Percentiles rank a stretch among this genome's conserved stretches.
These are phyloP conservation scores for Cyclotella cryptica DNA, from an alignment of 108 stramenopile species.

Conservation along the genomic window DNA sequence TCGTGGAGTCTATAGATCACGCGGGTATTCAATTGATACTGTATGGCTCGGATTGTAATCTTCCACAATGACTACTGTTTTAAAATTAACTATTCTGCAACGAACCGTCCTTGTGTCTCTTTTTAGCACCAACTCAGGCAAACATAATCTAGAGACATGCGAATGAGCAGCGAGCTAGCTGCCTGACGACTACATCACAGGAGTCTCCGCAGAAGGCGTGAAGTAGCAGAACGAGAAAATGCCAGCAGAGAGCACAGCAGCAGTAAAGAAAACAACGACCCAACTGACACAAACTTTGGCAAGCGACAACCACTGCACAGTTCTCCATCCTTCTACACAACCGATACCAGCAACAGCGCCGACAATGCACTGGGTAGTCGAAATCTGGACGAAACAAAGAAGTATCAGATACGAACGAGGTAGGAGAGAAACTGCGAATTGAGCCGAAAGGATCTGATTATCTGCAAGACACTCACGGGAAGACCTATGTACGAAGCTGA, in stretches of 20 bases:
- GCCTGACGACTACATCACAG: too few relatives aligned
- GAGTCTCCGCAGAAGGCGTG: slow-evolving; percentile 8
- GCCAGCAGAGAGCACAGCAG: slow-evolving; percentile 44
- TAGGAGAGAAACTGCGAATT: not conserved
- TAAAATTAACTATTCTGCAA: too few relatives aligned
- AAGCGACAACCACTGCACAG: slow-evolving; percentile 49
- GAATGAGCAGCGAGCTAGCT: too few relatives aligned
- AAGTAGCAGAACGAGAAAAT: slow-evolving; percentile 27
- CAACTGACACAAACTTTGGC: slow-evolving; percentile 47
- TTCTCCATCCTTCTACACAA: slow-evolving; percentile 42
- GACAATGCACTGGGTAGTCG: slow-evolving; percentile 70
- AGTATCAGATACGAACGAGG: too few relatives aligned
- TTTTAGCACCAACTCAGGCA: too few relatives aligned
- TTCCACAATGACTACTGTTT: too few relatives aligned
- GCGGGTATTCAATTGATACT: slow-evolving; percentile 16
- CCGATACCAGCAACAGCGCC: slow-evolving; percentile 65
- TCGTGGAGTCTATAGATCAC: slow-evolving; percentile 27
- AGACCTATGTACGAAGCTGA: slow-evolving; percentile 62
- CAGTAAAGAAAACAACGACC: slow-evolving; percentile 53
- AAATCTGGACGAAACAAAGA: slow-evolving; percentile 9
- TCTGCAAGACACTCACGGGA: slow-evolving; percentile 44
- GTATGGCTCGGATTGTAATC: slow-evolving; percentile 23
- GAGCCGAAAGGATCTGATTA: not conserved
- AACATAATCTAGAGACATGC: too few relatives aligned
- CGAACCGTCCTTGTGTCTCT: too few relatives aligned